Percentiles rank a stretch among this genome's conserved stretches.
Evolutionary conservation across 2,329 filamentous ascomycete species (phyloP).

Genomic region (Colletotrichum gloeosporioides): DNA sequence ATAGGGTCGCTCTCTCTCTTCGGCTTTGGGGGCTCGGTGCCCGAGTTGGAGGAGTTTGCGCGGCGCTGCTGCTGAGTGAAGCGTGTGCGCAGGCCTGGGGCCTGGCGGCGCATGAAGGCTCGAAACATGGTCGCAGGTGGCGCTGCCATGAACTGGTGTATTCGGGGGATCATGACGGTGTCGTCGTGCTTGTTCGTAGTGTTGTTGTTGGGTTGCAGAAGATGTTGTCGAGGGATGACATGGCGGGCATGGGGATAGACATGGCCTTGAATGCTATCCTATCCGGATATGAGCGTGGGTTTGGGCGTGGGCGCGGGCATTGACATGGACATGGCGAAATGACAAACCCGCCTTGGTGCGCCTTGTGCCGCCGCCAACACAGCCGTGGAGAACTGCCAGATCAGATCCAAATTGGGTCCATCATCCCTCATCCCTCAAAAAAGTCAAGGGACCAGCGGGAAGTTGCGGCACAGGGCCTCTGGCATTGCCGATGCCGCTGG

Average conservation of each 20-base stretch:
- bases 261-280: neutral
- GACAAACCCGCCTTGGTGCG: neutral
- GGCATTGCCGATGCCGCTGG: slow-evolving; percentile 1
- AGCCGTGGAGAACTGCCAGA: neutral
- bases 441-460: neutral
- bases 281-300: neutral
- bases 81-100: slow-evolving; percentile 25
- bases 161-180: neutral
- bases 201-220: neutral
- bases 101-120: slow-evolving; percentile 31
- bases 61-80: slow-evolving; percentile 28
- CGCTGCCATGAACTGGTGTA: slow-evolving; percentile 24
- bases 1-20: slow-evolving; percentile 38
- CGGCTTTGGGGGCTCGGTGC: slow-evolving; percentile 10
- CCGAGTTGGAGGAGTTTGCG: slow-evolving; percentile 28
- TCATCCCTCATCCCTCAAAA: neutral
- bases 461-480: slow-evolving; percentile 1
- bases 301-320: neutral
- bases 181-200: neutral
- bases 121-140: slow-evolving; percentile 25
- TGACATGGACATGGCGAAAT: neutral
- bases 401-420: neutral
- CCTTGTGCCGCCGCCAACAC: neutral
- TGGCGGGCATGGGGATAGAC: neutral
- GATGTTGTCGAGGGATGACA: neutral